Conservation (phyloP, 352 stramenopile genomes). For the Pythium volutum region DNA sequence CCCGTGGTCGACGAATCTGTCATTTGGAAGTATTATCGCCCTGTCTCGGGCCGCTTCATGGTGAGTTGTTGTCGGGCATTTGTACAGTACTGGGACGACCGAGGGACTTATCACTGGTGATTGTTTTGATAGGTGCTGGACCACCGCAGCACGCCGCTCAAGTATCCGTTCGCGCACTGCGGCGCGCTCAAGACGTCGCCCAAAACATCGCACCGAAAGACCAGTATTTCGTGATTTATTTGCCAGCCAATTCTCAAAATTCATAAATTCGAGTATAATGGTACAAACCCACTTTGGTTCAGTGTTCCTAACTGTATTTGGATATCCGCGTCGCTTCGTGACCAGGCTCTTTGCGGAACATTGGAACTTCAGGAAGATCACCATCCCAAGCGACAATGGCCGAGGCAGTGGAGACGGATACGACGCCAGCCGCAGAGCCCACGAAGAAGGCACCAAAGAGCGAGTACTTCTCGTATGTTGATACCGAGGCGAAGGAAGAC, state of each 20-base stretch:
- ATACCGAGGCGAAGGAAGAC: too few species aligned
- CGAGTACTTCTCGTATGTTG: too few species aligned
- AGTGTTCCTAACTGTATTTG: neutral
- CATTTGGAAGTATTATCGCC: conserved; percentile 72
- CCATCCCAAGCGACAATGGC: conserved; percentile 11
- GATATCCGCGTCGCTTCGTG: neutral
- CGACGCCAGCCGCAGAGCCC: neutral
- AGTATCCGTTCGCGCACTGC: conserved; percentile 25
- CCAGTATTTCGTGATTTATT: conserved; percentile 30
- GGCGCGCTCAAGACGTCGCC: conserved; percentile 23
- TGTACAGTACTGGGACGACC: neutral
- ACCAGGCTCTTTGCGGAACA: neutral
- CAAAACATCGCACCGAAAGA: conserved; percentile 29
- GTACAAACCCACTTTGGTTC: neutral
- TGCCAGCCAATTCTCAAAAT: neutral
- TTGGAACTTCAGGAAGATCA: neutral
- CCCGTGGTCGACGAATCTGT: conserved; percentile 69
- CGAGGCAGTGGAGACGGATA: conserved; percentile 23
- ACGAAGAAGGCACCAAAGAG: conserved; percentile 25
- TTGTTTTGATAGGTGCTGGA: conserved; percentile 20
- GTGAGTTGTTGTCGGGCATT: conserved; percentile 35
- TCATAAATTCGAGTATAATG: conserved; percentile 2
- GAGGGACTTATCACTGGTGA: neutral
- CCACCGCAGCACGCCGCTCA: conserved; percentile 21
- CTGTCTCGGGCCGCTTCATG: conserved; percentile 70